Conservation (phyloP, 176 grass and related monocot genomes). For the Raddia distichophylla region DNA sequence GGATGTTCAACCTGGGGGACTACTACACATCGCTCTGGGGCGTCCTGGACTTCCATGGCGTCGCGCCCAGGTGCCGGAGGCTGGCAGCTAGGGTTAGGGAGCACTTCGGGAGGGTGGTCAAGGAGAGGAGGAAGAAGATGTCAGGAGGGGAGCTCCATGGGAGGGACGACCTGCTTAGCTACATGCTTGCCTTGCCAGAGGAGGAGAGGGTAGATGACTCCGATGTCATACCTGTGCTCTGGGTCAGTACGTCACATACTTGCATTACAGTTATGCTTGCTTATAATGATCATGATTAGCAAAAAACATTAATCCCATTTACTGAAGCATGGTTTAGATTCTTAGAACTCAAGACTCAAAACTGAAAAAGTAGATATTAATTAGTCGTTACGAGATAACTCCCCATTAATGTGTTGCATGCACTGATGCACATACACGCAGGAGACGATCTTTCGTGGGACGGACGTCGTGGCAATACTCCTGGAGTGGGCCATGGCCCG, state of each 20-base stretch:
- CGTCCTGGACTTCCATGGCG: slow-evolving; percentile 40
- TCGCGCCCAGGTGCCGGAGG: slow-evolving; percentile 25
- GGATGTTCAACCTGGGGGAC: slow-evolving; percentile 50
- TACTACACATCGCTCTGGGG: slow-evolving; percentile 23
- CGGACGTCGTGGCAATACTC: slow-evolving; percentile 47
- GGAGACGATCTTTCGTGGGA: slow-evolving; percentile 57
- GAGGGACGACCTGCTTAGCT: slow-evolving; percentile 37
- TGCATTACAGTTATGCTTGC: too few species aligned
- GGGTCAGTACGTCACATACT: slow-evolving; percentile 25
- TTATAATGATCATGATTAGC: too few species aligned
- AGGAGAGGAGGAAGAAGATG: slow-evolving; percentile 28
- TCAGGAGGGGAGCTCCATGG: background rate
- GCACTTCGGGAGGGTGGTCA: slow-evolving; percentile 43
- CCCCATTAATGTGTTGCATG: background rate
- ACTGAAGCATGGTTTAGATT: too few species aligned
- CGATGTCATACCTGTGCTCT: slow-evolving; percentile 49
- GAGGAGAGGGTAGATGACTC: slow-evolving; percentile 43
- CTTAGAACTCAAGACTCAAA: too few species aligned
- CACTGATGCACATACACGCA: background rate
- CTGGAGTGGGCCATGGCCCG: slow-evolving; percentile 54
- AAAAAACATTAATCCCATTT: too few species aligned
- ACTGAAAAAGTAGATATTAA: too few species aligned
- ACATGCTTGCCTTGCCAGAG: slow-evolving; percentile 40
- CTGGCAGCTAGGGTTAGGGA: slow-evolving; percentile 39
- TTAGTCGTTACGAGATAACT: too few species aligned